A percentile compares a stretch with the other conserved stretches of the same genome.
phyloP scores from a whole-genome alignment of 352 stramenopile species.

The Phytophthora meadii region DNA sequence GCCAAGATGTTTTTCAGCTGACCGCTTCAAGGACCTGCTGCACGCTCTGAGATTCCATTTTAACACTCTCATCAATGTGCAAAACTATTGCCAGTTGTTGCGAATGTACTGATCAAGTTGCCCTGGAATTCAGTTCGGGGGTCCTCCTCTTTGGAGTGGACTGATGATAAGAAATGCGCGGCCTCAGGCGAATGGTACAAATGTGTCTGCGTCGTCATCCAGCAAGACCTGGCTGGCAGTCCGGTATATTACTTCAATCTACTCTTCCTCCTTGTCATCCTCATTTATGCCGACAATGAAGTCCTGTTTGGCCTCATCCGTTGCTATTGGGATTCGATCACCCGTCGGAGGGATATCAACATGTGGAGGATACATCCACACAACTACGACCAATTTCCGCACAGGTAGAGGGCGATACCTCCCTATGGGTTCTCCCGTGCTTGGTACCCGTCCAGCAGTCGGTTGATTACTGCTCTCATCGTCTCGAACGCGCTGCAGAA shows the following conservation, averaged over 20 bases:
- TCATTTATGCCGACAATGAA: slow-evolving; percentile 53
- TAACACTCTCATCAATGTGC: slow-evolving; percentile 4
- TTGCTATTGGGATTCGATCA: slow-evolving; percentile 54
- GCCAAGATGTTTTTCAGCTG: slow-evolving; percentile 15
- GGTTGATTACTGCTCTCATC: slow-evolving; percentile 2
- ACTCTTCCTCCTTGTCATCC: slow-evolving; percentile 20
- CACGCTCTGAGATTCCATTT: slow-evolving; percentile 11
- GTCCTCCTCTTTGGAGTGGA: slow-evolving; percentile 16
- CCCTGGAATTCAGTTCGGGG: slow-evolving; percentile 7
- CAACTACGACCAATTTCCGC: slow-evolving; percentile 59
- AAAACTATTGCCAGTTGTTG: slow-evolving; percentile 4
- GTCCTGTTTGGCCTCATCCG: slow-evolving; percentile 45
- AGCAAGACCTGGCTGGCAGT: background rate
- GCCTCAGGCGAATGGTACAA: slow-evolving; percentile 1
- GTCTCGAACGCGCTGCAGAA: slow-evolving; percentile 43
- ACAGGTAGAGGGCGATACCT: slow-evolving; percentile 59
- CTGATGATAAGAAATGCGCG: slow-evolving; percentile 18
- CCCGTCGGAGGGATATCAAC: slow-evolving; percentile 66
- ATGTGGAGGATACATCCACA: slow-evolving; percentile 79
- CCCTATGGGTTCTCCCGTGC: slow-evolving; percentile 24
- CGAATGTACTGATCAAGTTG: background rate
- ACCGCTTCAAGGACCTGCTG: slow-evolving; percentile 14
- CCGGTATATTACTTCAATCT: slow-evolving; percentile 1
- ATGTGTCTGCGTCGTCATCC: slow-evolving; percentile 13
- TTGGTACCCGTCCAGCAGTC: background rate